Evolutionary conservation across 371 early-diverging fungal species (phyloP).

Genomic region (Mycotypha africana): DNA sequence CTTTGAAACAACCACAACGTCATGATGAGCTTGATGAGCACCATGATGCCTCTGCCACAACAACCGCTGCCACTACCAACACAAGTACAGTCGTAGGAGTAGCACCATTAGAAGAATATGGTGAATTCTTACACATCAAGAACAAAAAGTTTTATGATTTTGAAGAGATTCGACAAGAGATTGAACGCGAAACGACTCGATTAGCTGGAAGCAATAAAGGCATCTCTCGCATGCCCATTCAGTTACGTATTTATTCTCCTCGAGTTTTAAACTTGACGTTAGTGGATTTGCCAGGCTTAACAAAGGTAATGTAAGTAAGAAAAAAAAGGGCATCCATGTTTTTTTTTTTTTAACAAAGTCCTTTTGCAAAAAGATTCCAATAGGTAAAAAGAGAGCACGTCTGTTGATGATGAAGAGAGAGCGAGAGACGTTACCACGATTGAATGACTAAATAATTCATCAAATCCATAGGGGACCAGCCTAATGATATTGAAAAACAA

Average conservation of each 20-base stretch:
- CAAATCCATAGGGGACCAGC: conserved; percentile 83
- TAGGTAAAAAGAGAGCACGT: conserved; percentile 17
- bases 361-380: conserved; percentile 25
- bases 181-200: conserved; percentile 84
- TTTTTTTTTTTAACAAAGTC: not conserved
- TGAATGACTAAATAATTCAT: conserved; percentile 5
- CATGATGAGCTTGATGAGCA: no score
- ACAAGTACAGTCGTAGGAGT: no score
- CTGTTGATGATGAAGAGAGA: no score
- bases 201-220: conserved; percentile 86
- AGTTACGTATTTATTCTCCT: conserved; percentile 81
- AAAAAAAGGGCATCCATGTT: not conserved
- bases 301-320: conserved; percentile 54
- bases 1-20: conserved; percentile 35
- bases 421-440: no score
- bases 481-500: conserved; percentile 85
- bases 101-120: no score
- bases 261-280: conserved; percentile 89
- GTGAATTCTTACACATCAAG: conserved; percentile 76
- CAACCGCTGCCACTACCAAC: no score
- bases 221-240: conserved; percentile 82
- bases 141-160: conserved; percentile 79
- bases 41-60: no score
- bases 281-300: conserved; percentile 93
- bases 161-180: conserved; percentile 81